A percentile compares a stretch with the other conserved stretches of the same genome.
phyloP scores from a whole-genome alignment of 768 basidiomycete species.

The Chalciporus pseudorubinellus region DNA sequence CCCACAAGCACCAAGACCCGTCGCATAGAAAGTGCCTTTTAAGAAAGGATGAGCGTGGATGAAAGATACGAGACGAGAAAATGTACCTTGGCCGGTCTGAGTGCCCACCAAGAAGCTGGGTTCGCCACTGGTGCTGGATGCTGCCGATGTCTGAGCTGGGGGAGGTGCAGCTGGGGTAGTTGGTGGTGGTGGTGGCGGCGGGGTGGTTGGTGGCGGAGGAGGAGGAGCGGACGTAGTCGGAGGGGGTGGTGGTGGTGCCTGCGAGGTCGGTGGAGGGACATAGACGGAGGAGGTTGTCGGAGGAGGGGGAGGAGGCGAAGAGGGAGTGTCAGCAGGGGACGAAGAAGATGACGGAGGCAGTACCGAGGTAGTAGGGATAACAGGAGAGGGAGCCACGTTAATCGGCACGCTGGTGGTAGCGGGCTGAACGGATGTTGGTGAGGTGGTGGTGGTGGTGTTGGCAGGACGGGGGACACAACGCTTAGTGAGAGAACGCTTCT shows the following conservation, averaged over 20 bases:
- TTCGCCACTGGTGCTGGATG: slow-evolving; percentile 7
- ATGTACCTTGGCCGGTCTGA: slow-evolving; percentile 47
- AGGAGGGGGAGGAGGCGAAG: background rate
- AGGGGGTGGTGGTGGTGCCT: background rate
- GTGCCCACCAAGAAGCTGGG: slow-evolving; percentile 47
- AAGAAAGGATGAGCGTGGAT: background rate
- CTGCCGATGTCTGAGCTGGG: slow-evolving; percentile 17
- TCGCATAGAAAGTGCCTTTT: slow-evolving; percentile 31
- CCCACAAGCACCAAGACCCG: slow-evolving; percentile 45
- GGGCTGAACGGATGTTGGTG: background rate
- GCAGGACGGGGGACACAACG: slow-evolving; percentile 20
- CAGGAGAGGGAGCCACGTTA: slow-evolving; percentile 21
- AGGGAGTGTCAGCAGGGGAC: background rate
- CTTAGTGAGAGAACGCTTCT: slow-evolving; percentile 28
- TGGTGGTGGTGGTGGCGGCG: background rate
- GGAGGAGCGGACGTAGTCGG: background rate
- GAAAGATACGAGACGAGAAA: background rate
- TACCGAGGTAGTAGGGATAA: background rate
- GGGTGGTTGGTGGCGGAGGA: slow-evolving; percentile 2
- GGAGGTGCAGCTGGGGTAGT: background rate
- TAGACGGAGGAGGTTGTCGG: background rate
- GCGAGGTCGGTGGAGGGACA: background rate
- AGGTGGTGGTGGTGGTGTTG: slow-evolving; percentile 10
- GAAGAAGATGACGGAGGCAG: background rate
- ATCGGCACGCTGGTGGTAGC: slow-evolving; percentile 8